phyloP scores from a whole-genome alignment of 306 rosid genomes.

The Lathyrus sativus region DNA sequence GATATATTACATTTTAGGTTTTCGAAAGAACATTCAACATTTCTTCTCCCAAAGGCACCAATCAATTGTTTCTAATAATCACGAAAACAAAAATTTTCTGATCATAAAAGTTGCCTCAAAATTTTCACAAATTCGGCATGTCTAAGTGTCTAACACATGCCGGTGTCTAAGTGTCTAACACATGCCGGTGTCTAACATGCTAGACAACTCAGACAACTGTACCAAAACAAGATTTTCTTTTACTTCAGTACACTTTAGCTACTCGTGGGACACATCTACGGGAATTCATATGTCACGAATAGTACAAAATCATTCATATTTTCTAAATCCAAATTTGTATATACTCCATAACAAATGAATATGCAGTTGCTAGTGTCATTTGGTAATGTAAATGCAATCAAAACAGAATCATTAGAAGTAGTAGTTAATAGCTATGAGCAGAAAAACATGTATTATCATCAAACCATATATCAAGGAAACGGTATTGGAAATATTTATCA shows the following conservation, averaged over 20 bases:
- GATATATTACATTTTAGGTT: conserved; percentile 33
- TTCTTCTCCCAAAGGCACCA: not conserved
- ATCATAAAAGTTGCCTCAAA: conserved; percentile 1
- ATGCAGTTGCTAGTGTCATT: conserved; percentile 17
- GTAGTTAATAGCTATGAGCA: not conserved
- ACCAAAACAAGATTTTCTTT: too few relatives aligned
- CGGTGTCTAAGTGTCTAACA: too few relatives aligned
- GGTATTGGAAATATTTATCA: not conserved
- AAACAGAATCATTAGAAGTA: not conserved
- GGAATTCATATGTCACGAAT: not conserved
- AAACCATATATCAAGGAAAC: too few relatives aligned
- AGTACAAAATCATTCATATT: not conserved
- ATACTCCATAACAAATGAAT: not conserved
- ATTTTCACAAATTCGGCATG: too few relatives aligned
- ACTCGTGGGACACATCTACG: too few relatives aligned
- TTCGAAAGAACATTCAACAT: not conserved
- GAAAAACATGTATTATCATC: too few relatives aligned
- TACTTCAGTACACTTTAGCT: too few relatives aligned
- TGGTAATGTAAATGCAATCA: conserved; percentile 1
- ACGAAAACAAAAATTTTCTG: not conserved
- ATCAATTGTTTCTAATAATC: not conserved
- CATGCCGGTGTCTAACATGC: too few relatives aligned
- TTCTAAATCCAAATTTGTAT: not conserved
- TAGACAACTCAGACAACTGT: too few relatives aligned
- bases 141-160: too few relatives aligned